Conservation (phyloP, 2,329 filamentous ascomycete genomes). For the Pyricularia pennisetigena region DNA sequence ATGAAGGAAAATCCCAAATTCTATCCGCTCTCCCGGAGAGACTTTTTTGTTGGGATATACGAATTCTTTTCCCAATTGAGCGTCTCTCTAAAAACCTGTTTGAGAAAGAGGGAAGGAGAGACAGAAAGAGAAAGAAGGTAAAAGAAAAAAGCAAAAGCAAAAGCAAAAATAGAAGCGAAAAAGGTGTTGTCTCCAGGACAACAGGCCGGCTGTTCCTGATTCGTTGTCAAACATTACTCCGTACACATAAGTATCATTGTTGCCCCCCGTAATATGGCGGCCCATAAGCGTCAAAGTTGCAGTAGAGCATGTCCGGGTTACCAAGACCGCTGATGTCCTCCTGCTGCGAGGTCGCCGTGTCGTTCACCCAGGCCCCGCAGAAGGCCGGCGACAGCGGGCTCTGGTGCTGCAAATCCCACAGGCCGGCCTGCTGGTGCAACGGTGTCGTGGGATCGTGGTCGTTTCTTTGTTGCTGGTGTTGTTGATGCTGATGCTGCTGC, state of each 20-base stretch:
- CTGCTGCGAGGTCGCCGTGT: background rate
- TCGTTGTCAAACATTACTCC: background rate
- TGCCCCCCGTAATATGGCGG: background rate
- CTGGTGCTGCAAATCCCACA: background rate
- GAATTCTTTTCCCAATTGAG: background rate
- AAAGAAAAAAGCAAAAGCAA: background rate
- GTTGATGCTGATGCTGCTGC: background rate
- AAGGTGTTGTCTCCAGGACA: background rate
- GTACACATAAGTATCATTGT: background rate
- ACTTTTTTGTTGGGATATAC: background rate
- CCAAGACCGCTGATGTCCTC: background rate
- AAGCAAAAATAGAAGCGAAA: background rate
- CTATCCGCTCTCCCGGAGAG: background rate
- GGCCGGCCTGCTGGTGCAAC: background rate
- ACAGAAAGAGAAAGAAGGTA: no score
- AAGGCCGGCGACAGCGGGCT: background rate
- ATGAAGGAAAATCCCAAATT: background rate
- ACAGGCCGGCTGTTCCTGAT: background rate
- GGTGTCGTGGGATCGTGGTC: background rate
- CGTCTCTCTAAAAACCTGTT: background rate
- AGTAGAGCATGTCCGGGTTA: background rate
- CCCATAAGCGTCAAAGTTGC: background rate
- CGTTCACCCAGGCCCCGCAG: background rate
- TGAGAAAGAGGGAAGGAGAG: background rate
- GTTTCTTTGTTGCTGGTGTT: background rate